phyloP scores from a whole-genome alignment of 371 early-diverging fungal genomes.

The Syncephalastrum sp. region DNA sequence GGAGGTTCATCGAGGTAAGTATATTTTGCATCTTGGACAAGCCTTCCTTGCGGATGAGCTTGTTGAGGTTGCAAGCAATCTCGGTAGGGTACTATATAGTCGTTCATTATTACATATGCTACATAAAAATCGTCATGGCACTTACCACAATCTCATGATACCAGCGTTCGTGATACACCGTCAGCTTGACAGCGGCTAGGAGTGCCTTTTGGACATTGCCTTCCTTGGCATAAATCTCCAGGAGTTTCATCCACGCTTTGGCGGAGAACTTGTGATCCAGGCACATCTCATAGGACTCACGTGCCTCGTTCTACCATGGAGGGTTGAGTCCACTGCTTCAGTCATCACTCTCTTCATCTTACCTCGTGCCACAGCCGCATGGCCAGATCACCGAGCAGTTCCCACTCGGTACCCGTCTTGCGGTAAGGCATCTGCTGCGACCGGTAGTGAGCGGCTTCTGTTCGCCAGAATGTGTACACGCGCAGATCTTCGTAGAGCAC shows the following conservation, averaged over 20 bases:
- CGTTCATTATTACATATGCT: not conserved
- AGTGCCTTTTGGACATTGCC: conserved; percentile 79
- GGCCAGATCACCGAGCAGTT: conserved; percentile 90
- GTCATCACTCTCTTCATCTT: not conserved
- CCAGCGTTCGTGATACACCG: conserved; percentile 77
- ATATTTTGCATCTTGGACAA: conserved; percentile 89
- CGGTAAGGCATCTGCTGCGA: conserved; percentile 79
- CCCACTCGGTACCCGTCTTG: conserved; percentile 95
- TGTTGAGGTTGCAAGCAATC: conserved; percentile 78
- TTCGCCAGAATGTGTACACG: conserved; percentile 86
- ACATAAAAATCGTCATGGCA: not conserved
- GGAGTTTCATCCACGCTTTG: conserved; percentile 79
- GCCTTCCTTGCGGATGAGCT: conserved; percentile 80
- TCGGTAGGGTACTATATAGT: conserved; percentile 79
- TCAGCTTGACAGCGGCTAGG: conserved; percentile 77
- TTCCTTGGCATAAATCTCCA: conserved; percentile 81
- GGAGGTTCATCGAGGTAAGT: conserved; percentile 83
- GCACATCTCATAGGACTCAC: conserved; percentile 86
- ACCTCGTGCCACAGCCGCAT: conserved; percentile 82
- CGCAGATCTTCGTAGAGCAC: conserved; percentile 95
- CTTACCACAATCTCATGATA: conserved; percentile 85
- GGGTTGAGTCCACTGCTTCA: not conserved
- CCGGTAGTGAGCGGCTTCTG: conserved; percentile 67
- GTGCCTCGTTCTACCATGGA: conserved; percentile 71
- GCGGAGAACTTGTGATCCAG: conserved; percentile 89